Conservation (phyloP, 2,329 filamentous ascomycete genomes). For the Chlorencoelia australis region DNA sequence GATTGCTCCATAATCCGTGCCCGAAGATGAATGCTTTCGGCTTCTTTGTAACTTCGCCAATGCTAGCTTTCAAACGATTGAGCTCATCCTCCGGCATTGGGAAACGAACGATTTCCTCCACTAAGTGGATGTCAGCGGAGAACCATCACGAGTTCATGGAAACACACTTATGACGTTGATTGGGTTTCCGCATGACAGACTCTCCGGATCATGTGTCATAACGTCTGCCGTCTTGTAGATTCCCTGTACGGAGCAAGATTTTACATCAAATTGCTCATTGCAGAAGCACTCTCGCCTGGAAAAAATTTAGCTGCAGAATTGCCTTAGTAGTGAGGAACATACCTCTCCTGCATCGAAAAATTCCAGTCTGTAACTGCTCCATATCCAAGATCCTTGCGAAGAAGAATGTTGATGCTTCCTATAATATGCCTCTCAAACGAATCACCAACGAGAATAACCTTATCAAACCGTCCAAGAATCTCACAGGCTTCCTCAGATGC, state of each 20-base stretch:
- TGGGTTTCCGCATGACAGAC: constrained; percentile 31
- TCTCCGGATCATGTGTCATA: constrained; percentile 31
- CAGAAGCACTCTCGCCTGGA: constrained; percentile 35
- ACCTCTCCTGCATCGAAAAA: constrained; percentile 33
- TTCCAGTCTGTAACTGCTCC: constrained; percentile 41
- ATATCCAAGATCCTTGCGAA: constrained; percentile 37
- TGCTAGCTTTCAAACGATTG: constrained; percentile 28
- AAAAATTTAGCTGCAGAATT: neutral
- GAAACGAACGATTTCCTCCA: constrained; percentile 35
- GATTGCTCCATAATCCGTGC: constrained; percentile 38
- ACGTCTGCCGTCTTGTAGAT: constrained; percentile 39
- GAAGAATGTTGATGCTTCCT: constrained; percentile 36
- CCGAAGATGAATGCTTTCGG: constrained; percentile 35
- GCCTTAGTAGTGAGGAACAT: neutral
- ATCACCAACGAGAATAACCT: constrained; percentile 37
- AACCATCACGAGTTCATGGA: neutral
- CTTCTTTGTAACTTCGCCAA: constrained; percentile 19
- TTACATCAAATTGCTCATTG: constrained; percentile 39
- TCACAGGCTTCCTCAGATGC: constrained; percentile 36
- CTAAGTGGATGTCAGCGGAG: constrained; percentile 2
- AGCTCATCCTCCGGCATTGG: constrained; percentile 34
- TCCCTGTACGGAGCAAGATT: constrained; percentile 38
- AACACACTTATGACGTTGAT: constrained; percentile 30
- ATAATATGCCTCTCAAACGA: constrained; percentile 40
- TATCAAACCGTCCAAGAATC: constrained; percentile 35